A percentile compares a stretch with the other conserved stretches of the same genome.
Evolutionary conservation across 1,284 basidiomycete species (phyloP).

Genomic region (Ganoderma resinaceum): DNA sequence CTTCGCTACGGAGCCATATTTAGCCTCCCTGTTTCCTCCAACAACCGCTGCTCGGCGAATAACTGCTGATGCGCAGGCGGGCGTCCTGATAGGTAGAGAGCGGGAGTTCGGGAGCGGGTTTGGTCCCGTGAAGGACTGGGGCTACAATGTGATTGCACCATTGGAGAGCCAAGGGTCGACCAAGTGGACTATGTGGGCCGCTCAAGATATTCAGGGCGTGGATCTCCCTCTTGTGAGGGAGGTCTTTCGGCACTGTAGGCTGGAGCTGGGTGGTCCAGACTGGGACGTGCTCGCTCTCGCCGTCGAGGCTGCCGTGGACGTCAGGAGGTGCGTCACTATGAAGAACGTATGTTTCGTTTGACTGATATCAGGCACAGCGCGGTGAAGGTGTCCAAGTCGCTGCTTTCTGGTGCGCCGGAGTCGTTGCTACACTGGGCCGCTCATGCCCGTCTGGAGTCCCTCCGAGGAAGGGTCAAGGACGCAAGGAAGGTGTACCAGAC

Average conservation of each 20-base stretch:
- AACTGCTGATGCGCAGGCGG: slow-evolving; percentile 65
- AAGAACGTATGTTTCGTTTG: slow-evolving; percentile 21
- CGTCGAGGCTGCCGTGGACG: slow-evolving; percentile 69
- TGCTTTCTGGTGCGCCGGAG: slow-evolving; percentile 69
- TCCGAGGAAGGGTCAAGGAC: slow-evolving; percentile 73
- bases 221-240: slow-evolving; percentile 56
- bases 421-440: slow-evolving; percentile 81
- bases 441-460: slow-evolving; percentile 83
- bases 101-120: slow-evolving; percentile 64
- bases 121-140: slow-evolving; percentile 74
- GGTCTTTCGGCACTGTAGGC: slow-evolving; percentile 65
- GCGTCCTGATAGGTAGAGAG: slow-evolving; percentile 70
- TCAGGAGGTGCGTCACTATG: slow-evolving; percentile 59
- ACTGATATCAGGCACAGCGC: slow-evolving; percentile 54
- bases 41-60: slow-evolving; percentile 36
- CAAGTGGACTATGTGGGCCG: slow-evolving; percentile 56
- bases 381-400: slow-evolving; percentile 72
- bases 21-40: slow-evolving; percentile 62
- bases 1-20: slow-evolving; percentile 49
- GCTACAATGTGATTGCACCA: slow-evolving; percentile 55
- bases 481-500: slow-evolving; percentile 88
- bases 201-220: slow-evolving; percentile 53
- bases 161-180: slow-evolving; percentile 55
- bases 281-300: slow-evolving; percentile 73
- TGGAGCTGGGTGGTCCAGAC: slow-evolving; percentile 52